Evolutionary conservation across 345 rosid genomes (phyloP), one percentile per base, ranked within the genome.

Genomic region (Citrus glauca): DNA sequence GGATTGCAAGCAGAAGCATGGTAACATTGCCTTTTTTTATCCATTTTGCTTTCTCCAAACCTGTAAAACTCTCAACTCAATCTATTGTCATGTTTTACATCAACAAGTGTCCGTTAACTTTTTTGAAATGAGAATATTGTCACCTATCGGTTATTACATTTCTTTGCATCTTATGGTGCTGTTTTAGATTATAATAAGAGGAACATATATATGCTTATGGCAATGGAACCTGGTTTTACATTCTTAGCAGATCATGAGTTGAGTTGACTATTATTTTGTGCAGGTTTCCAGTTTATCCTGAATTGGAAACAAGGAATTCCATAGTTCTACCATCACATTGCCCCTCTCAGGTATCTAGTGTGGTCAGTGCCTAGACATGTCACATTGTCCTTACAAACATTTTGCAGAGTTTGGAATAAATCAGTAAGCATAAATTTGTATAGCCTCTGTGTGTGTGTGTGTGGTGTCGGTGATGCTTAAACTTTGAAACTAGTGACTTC

Each of bases 281-380:
- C 78, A 93, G 98, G 86, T 95, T 95, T 83, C 88, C 86, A 2
- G 86, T 95, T 82, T 87, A 86, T 77, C 99, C 99, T 71, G 97
- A 93, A 88, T 82, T 95, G 84, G 99, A 93, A 82, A 87, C 92
- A 14, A 93, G 94, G 70, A 93, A 92, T 82, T 90, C 97, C 14
- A 89, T 93, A 68, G 79, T 84, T 50, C 84, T 91, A 55, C 99
- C 98, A 6, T 89, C 94, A 14, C 76, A 84, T 85, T 95, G 98
- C 84, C 97, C 97, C 66, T 91, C 97, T 78, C 91, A 90, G 98
- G 98, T 95, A 84, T 70, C 73, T 76, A 45, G 66, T 57, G 48
- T 71, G 50, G 13, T 45, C 60, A 38, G 35, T 19, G 63, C 57
- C 65, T 59, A 40, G 71, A 57, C 66, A 55, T 30, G 3, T 69